These are phyloP conservation scores for Bacidia gigantensis DNA, from an alignment of 495 filamentous ascomycete genomes.

Conservation along the genomic window DNA sequence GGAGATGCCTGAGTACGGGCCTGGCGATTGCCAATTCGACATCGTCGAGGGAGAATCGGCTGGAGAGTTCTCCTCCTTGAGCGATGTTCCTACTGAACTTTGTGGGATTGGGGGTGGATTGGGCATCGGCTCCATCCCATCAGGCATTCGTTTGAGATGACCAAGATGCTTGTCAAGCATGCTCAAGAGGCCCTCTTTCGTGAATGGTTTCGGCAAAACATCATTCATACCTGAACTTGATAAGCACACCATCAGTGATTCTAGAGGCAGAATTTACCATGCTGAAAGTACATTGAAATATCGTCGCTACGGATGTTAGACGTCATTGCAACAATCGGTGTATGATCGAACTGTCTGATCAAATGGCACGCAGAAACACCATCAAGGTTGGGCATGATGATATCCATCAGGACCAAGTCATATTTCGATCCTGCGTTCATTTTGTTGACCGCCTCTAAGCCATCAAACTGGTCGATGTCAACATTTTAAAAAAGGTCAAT, in stretches of 20 bases:
- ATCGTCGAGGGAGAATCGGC: constrained; percentile 60
- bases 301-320: constrained; percentile 96
- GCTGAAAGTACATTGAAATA: constrained; percentile 92
- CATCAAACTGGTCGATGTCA: constrained; percentile 55
- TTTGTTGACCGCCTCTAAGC: constrained; percentile 85
- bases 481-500: not conserved
- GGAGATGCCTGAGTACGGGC: constrained; percentile 50
- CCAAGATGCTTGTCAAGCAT: constrained; percentile 82
- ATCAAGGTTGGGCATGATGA: constrained; percentile 95
- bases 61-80: constrained; percentile 76
- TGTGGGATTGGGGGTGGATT: constrained; percentile 33
- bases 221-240: constrained; percentile 82
- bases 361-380: constrained; percentile 89
- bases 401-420: constrained; percentile 95
- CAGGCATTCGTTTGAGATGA: constrained; percentile 51
- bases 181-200: constrained; percentile 80
- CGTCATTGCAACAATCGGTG: constrained; percentile 96
- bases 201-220: constrained; percentile 93
- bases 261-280: constrained; percentile 46
- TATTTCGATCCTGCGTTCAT: constrained; percentile 71
- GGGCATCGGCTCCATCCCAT: constrained; percentile 43
- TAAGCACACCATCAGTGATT: not conserved
- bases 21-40: constrained; percentile 60
- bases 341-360: constrained; percentile 77
- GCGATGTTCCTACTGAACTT: constrained; percentile 41